Evolutionary conservation across 2,329 filamentous ascomycete genomes (phyloP), one percentile per base, ranked within the genome.

Genomic region (Clonostachys rhizophaga): DNA sequence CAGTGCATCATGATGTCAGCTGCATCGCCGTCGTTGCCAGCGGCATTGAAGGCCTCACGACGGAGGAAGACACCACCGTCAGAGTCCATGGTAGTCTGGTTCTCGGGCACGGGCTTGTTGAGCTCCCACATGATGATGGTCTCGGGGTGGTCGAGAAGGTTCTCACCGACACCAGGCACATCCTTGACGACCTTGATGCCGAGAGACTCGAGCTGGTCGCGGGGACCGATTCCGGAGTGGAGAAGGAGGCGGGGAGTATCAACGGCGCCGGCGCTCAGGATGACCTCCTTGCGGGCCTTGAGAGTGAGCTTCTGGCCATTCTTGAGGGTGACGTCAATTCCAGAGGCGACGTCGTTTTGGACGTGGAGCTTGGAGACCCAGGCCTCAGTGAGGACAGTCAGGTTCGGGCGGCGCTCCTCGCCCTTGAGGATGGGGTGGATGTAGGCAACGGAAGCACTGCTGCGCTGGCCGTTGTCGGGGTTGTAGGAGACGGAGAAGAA

Each of bases 1-100:
- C 90, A 95, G 73, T 95, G 90, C 87, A 94, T 94, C 91, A 95
- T 95, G 59, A 95, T 71, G 61, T 96, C 91, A 53, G 87, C 87
- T 47, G 88, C 84, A 51, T 87, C 79, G 45, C 86, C 86, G 56
- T 95, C 89, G 53, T 74, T 77, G 52, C 76, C 75, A 7, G 70
- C 65, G 3, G 89, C 87, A 60, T 91, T 83, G 56, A 81, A 74
- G 13, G 75, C 63, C 67, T 95, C 84, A 50, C 89, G 87, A 52
- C 90, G 88, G 48, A 95, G 75, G 78, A 95, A 95, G 61, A 94
- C 87, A 53, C 88, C 89, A 4, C 89, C 89, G 62, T 96, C 91
- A 20, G 86, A 95, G 71, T 94, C 88, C 87, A 92, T 92, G 60
- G 88, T 92, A 44, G 89, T 94, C 72, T 91, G 86, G 70, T 90